Evolutionary conservation across 2,329 filamentous ascomycete species (phyloP), one percentile per base, ranked within the genome.

Genomic region (Trichoderma afroharzianum): DNA sequence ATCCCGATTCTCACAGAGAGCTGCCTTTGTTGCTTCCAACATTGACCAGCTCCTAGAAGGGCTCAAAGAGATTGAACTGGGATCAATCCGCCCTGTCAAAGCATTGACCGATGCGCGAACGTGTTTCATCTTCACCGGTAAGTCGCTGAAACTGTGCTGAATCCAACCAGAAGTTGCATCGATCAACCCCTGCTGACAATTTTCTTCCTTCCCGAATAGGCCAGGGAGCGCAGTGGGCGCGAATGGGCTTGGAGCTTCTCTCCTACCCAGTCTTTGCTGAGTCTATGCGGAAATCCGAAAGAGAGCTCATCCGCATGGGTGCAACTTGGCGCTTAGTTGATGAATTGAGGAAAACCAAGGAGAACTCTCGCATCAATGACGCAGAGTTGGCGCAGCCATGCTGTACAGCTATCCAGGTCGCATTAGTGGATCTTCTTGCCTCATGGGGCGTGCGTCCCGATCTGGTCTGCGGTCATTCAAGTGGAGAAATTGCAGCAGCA

Each of bases 391-490:
- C 71, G 8, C 71, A 72, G 30, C 58, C 71, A 12, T 66, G 39
- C 30, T 84, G 80, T 68, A 85, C 83, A 0, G 82, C 82, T 0
- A 55, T 86, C 0, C 84, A 86, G 71, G 76, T 85, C 3, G 82
- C 76, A 1, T 72, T 86, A 1, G 77, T 84, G 0, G 78, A 83
- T 18, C 75, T 85, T 0, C 75, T 82, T n/a, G 71, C 74, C 32
- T 74, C 72, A 2, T 82, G 78, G 62, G 74, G 75, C 2, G 72
- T 84, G 3, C 68, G 58, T 1, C 80, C 80, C 0, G 47, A 73
- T 15, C 72, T 73, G 7, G 79, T 82, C 2, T 75, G 81, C 1
- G 82, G 82, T 1, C 82, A 83, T 71, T 82, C 80, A 0, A 80
- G 77, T n/a, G 82, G 82, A 3, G 82, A 83, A 72, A 82, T 83